phyloP scores from a whole-genome alignment of 495 filamentous ascomycete species.

The Staphylotrichum longicolle region DNA sequence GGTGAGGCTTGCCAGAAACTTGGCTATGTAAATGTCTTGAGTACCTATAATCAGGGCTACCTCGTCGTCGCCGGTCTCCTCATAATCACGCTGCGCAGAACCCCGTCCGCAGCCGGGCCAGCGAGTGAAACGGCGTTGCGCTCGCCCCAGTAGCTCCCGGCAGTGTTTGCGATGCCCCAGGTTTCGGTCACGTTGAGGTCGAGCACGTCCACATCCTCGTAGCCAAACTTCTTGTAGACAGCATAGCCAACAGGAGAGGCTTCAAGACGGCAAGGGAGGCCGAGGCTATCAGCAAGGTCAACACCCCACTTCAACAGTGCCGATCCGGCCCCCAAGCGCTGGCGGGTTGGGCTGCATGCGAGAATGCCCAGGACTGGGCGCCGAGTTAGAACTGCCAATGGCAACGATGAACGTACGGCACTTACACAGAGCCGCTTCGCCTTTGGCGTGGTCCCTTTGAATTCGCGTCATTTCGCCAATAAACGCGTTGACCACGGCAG shows the following conservation, averaged over 20 bases:
- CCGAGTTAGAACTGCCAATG: background rate
- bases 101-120: slow-evolving; percentile 25
- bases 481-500: slow-evolving; percentile 27
- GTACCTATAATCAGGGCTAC: too few relatives aligned
- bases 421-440: slow-evolving; percentile 32
- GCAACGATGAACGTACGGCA: background rate
- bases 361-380: slow-evolving; percentile 27
- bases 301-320: slow-evolving; percentile 29
- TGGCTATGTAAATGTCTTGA: too few relatives aligned
- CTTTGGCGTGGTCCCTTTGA: slow-evolving; percentile 20
- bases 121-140: slow-evolving; percentile 25
- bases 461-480: slow-evolving; percentile 25
- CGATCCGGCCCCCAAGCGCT: slow-evolving; percentile 31
- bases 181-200: slow-evolving; percentile 28
- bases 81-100: slow-evolving; percentile 31
- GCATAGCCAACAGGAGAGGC: slow-evolving; percentile 25
- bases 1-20: too few relatives aligned
- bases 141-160: slow-evolving; percentile 30
- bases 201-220: slow-evolving; percentile 24
- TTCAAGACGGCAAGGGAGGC: slow-evolving; percentile 5
- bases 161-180: slow-evolving; percentile 21
- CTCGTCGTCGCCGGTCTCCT: slow-evolving; percentile 19
- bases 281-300: slow-evolving; percentile 30
- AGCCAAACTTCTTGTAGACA: slow-evolving; percentile 32
- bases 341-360: slow-evolving; percentile 23